Evolutionary conservation across 2,329 filamentous ascomycete genomes (phyloP).

Genomic region (Helminthosporium solani): DNA sequence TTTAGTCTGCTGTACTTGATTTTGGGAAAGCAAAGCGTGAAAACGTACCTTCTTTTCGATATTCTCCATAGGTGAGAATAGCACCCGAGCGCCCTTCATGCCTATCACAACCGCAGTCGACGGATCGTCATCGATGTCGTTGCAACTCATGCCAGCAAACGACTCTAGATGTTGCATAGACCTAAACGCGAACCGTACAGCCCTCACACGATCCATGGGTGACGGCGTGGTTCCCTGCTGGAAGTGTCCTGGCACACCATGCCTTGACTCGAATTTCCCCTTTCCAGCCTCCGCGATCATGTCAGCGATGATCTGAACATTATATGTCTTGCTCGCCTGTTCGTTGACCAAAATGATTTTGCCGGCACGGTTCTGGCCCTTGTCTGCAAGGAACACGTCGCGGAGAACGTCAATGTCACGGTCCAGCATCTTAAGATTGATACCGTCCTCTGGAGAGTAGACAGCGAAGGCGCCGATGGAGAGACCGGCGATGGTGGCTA

Average conservation of each 20-base stretch:
- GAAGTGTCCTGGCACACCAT: conserved; percentile 60
- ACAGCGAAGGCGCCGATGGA: conserved; percentile 90
- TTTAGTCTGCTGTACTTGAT: not conserved
- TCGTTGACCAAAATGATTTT: conserved; percentile 97
- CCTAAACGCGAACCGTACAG: conserved; percentile 88
- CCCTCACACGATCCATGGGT: conserved; percentile 92
- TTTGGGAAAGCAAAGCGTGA: not conserved
- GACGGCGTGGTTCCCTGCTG: conserved; percentile 59
- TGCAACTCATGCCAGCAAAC: conserved; percentile 64
- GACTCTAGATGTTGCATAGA: conserved; percentile 88
- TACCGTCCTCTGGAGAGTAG: conserved; percentile 95
- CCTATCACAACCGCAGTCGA: conserved; percentile 81
- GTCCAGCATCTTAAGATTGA: conserved; percentile 89
- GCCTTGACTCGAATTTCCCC: conserved; percentile 87
- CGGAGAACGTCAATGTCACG: conserved; percentile 87
- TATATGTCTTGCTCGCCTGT: conserved; percentile 85
- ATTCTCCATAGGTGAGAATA: conserved; percentile 79
- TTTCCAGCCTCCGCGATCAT: conserved; percentile 94
- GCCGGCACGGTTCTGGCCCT: conserved; percentile 83
- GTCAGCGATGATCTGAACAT: conserved; percentile 87
- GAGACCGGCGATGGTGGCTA: conserved; percentile 86
- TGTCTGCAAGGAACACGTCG: conserved; percentile 79
- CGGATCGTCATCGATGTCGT: conserved; percentile 71
- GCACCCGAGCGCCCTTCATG: conserved; percentile 83
- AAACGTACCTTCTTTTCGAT: conserved; percentile 78